Base-by-base conservation (phyloP, 2,329 filamentous ascomycete species). In the Aspergillus sp. region DNA sequence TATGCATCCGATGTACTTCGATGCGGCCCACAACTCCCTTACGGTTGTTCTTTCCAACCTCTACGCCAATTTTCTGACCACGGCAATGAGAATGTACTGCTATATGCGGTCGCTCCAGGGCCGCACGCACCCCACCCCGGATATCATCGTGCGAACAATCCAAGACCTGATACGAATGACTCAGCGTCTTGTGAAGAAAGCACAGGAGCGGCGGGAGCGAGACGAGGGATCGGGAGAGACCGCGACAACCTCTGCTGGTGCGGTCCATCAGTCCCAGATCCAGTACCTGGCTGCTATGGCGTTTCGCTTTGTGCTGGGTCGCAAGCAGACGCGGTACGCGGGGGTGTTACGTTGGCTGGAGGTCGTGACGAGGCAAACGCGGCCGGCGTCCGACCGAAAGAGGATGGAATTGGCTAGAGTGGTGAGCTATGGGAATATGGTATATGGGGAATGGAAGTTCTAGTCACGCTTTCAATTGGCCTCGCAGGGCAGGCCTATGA, bases 1-100 rank as follows among this genome's bases (percentile, higher is more conserved):
- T 67, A 86, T 91, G 47, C 88, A 94, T 62, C 59, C 63, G 6
- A 75, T 74, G 71, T 74, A 73, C 53, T 59, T 73, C 2, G 70
- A 73, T 45, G 89, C 88, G 4, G 73, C 79, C 3, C 86, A 93
- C 75, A 97, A 97, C 73, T 82, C 84, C 3, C 67, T 81, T 7
- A 60, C 68, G 3, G 89, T 85, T 0, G 87, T 94, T 11, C 76
- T 93, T 4, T 70, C 74, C n/a, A 95, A 94, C 60, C 75, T 96
- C 3, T 82, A 86, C 63, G 79, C 80, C n/a, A 85, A 84, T 30
- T 93, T 96, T 62, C 64, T 77, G 16, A 90, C 95, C 68, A 85
- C 88, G 6, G 91, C 90, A 8, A 84, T 83, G 73, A 95, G 93
- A 73, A 81, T 81, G 69, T 82, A 84, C 59, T 74, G 79, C 55